Base-by-base conservation (phyloP, 148 eudicot species). In the Limonium bicolor region DNA sequence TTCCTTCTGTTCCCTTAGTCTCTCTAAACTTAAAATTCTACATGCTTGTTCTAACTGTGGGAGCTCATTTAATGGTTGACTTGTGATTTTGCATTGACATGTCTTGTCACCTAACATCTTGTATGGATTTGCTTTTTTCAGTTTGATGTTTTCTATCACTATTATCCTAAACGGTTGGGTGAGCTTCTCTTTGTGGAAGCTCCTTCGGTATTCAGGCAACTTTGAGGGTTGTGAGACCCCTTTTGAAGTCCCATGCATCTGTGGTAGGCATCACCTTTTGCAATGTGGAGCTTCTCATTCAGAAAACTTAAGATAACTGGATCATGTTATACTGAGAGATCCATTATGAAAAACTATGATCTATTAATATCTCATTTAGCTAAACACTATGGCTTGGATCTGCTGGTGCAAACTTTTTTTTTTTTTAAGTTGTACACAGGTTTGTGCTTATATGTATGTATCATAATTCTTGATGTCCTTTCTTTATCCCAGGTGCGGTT, bases 171-270 rank as follows among this genome's bases (percentile, higher is more conserved):
- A 66, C 65, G 94, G 44, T 48, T 90, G 70, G 79, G 80, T 25
- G 65, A 80, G 59, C 80, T 90, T 36, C 74, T 90, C 9, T 77
- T 90, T 64, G 95, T 90, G 15, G 93, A 84, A 14, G 93, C 97
- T 39, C 97, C 97, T 14, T 90, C 85, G 44, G 61, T 90, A 27
- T 90, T 90, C 42, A 66, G 65, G 64, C 94, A 94, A 30, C 46
- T 90, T 43, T 90, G 97, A 95, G 78, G 57, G 57, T 90, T 25
- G 71, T 67, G 32, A 90, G 85, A 73, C 95, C 97, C 53, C 42
- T 90, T 48, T 31, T 84, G 50, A 84, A 84, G 61, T 72, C 86
- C 25, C 78, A 84, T 59, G 82, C 93, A 36, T 68, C 87, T 53
- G 67, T 90, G 92, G 97, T 90, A 64, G 48, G 67, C 12, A 35